Conservation (phyloP, 1,139 yeast species). For the Candida smagusa region DNA sequence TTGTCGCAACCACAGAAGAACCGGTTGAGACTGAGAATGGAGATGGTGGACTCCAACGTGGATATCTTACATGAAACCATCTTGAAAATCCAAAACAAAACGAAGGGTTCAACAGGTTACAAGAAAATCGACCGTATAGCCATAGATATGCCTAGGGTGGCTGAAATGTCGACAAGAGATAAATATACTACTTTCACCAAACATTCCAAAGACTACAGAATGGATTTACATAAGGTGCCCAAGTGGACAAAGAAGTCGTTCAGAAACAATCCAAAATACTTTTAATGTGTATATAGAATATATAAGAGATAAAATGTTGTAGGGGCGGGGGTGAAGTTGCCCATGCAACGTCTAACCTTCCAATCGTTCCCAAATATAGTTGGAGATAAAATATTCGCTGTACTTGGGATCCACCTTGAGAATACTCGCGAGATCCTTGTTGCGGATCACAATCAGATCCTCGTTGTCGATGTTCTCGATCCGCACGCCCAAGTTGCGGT, state of each 20-base stretch:
- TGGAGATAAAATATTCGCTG: slow-evolving; percentile 61
- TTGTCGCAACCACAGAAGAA: slow-evolving; percentile 79
- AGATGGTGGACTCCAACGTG: slow-evolving; percentile 75
- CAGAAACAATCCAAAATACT: slow-evolving; percentile 77
- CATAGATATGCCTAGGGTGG: slow-evolving; percentile 68
- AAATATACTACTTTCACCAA: slow-evolving; percentile 86
- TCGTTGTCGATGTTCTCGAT: slow-evolving; percentile 25
- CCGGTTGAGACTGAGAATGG: slow-evolving; percentile 80
- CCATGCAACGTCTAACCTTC: too few relatives aligned
- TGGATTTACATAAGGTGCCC: slow-evolving; percentile 81
- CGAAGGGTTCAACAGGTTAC: slow-evolving; percentile 43
- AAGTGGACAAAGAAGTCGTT: slow-evolving; percentile 86
- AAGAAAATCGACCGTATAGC: slow-evolving; percentile 53
- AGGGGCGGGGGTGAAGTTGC: background rate
- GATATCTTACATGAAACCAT: slow-evolving; percentile 68
- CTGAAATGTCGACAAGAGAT: slow-evolving; percentile 74
- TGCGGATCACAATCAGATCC: slow-evolving; percentile 48
- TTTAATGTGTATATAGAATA: slow-evolving; percentile 30
- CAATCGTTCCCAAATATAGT: slow-evolving; percentile 68
- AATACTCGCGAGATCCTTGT: slow-evolving; percentile 46
- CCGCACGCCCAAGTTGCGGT: slow-evolving; percentile 42
- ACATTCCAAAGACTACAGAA: slow-evolving; percentile 75
- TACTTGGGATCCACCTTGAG: slow-evolving; percentile 58
- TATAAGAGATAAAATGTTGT: background rate
- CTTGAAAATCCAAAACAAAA: slow-evolving; percentile 14